These are phyloP conservation scores for Phoma sp. DNA, from an alignment of 2,329 filamentous ascomycete species.

Conservation along the genomic window DNA sequence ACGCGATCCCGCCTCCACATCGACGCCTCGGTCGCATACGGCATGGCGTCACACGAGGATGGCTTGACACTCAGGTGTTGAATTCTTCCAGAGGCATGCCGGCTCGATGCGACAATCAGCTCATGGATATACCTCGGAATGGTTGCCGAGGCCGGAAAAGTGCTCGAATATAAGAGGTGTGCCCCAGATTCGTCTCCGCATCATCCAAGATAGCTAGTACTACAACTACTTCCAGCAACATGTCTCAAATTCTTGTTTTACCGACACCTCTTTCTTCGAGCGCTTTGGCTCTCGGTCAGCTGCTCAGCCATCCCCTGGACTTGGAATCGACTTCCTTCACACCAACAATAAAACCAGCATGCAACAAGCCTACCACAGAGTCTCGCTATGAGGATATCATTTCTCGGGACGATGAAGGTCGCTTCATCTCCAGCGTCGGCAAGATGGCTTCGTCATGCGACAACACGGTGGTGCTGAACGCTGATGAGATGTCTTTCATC, in stretches of 20 bases:
- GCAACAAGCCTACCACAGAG: conserved; percentile 14
- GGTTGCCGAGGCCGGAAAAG: conserved; percentile 2
- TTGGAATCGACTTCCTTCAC: conserved; percentile 23
- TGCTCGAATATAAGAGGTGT: not conserved
- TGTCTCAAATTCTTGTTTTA: conserved; percentile 32
- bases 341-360: conserved; percentile 16
- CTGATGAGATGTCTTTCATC: conserved; percentile 27
- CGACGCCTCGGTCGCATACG: conserved; percentile 13
- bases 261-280: conserved; percentile 33
- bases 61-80: conserved; percentile 18
- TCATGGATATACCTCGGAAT: conserved; percentile 2
- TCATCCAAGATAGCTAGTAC: not conserved
- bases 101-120: conserved; percentile 13
- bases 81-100: not conserved
- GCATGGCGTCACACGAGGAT: conserved; percentile 19
- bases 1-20: conserved; percentile 16
- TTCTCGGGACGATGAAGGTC: conserved; percentile 32
- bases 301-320: conserved; percentile 35
- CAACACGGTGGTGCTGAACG: conserved; percentile 27
- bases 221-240: conserved; percentile 16
- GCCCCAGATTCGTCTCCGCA: not conserved
- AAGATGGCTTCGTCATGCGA: conserved; percentile 1
- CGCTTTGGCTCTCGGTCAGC: conserved; percentile 36
- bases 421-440: conserved; percentile 20
- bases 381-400: conserved; percentile 26